Percentiles rank a stretch among this genome's conserved stretches.
Conservation (phyloP, 2,329 filamentous ascomycete genomes). For the Fusarium drepaniforme region DNA sequence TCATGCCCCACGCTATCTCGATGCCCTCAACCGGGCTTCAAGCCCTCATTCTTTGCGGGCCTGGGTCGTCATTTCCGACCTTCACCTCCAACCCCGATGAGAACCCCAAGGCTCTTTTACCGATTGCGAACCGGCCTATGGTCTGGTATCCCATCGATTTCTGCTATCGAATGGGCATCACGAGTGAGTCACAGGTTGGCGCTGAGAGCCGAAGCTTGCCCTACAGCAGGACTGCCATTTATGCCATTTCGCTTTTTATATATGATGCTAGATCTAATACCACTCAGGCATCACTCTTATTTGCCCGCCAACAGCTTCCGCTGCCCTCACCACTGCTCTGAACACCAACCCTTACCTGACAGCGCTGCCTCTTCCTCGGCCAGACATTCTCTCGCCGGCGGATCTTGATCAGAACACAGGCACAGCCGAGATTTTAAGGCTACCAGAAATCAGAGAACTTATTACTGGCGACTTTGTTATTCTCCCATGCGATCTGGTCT, state of each 20-base stretch:
- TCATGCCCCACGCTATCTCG: constrained; percentile 81
- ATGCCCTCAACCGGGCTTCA: constrained; percentile 83
- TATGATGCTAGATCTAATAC: constrained; percentile 35
- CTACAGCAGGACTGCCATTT: not conserved
- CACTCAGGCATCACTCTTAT: constrained; percentile 71
- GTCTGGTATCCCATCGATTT: constrained; percentile 91
- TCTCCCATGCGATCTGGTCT: constrained; percentile 93
- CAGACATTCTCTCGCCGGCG: constrained; percentile 81
- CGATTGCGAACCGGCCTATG: constrained; percentile 88
- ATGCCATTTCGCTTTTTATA: not conserved
- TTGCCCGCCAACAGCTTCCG: constrained; percentile 73
- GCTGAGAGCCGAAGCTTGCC: not conserved
- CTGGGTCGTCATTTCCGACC: constrained; percentile 84
- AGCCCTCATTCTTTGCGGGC: constrained; percentile 85
- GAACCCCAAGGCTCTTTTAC: constrained; percentile 84
- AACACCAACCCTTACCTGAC: constrained; percentile 85
- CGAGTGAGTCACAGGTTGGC: constrained; percentile 62
- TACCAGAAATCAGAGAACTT: constrained; percentile 83
- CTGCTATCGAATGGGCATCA: constrained; percentile 84
- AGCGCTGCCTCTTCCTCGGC: constrained; percentile 77
- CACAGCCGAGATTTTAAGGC: constrained; percentile 87
- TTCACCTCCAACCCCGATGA: constrained; percentile 86
- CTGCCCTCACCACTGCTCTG: constrained; percentile 76
- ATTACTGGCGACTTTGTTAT: constrained; percentile 91
- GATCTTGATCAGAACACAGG: constrained; percentile 86